Evolutionary conservation across 441 rosid genomes (phyloP).

Genomic region (Eutrema salsugineum): DNA sequence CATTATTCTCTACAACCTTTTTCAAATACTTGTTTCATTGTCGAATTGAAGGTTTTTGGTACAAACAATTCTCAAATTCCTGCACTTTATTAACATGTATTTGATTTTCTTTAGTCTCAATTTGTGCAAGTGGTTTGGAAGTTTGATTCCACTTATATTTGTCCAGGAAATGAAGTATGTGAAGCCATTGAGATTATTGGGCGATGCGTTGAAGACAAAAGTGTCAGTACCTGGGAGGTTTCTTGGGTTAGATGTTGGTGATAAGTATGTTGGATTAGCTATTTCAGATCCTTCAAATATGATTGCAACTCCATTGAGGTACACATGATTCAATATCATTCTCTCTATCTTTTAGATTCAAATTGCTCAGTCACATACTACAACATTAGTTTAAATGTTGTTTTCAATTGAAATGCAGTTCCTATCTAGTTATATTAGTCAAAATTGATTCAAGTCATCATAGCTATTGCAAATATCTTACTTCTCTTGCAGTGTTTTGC

Average conservation of each 20-base stretch:
- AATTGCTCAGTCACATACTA: neutral
- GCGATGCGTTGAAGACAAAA: constrained; percentile 49
- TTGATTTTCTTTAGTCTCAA: neutral
- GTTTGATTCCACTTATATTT: neutral
- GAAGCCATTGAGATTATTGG: constrained; percentile 56
- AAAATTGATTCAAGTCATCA: neutral
- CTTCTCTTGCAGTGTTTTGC: constrained; percentile 56
- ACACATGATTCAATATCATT: neutral
- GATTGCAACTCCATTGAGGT: constrained; percentile 81
- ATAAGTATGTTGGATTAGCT: constrained; percentile 88
- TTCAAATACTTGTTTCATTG: neutral
- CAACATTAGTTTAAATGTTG: neutral
- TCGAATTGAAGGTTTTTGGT: neutral
- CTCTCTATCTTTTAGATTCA: neutral
- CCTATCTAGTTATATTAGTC: neutral
- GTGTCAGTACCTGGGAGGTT: constrained; percentile 42
- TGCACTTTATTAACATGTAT: neutral
- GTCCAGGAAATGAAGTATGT: constrained; percentile 59
- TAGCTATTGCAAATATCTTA: neutral
- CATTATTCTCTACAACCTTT: neutral
- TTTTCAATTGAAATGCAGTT: neutral
- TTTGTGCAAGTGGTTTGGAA: neutral
- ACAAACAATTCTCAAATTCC: neutral
- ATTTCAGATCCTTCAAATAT: constrained; percentile 56
- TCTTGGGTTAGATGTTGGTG: constrained; percentile 92